Base-by-base conservation (phyloP, 208 protist genomes). In the Acanthamoeba sp. region DNA sequence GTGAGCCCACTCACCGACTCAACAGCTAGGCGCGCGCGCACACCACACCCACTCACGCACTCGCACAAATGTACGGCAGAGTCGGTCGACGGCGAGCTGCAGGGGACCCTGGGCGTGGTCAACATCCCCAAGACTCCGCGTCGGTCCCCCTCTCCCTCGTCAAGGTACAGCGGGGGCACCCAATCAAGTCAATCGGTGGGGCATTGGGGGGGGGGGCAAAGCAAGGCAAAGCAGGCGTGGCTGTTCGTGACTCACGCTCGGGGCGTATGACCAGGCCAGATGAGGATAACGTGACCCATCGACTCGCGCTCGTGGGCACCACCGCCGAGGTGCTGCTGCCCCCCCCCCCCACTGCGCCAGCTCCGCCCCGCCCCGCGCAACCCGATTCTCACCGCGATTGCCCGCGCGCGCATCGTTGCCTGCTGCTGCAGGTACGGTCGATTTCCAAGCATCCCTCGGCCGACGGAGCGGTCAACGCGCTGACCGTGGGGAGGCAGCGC, bases 241-340 rank as follows among this genome's bases (percentile, higher is more conserved):
- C n/a, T n/a, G n/a, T n/a, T n/a, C n/a, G n/a, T n/a, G n/a, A n/a
- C n/a, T n/a, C n/a, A n/a, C n/a, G n/a, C n/a, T n/a, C n/a, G n/a
- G n/a, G n/a, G n/a, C n/a, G n/a, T n/a, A 16, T 36, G 27, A 5
- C 6, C 69, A 78, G 69, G 69, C n/a, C 34, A 22, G 36, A 14
- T 6, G 80, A 38, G 22, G 71, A 88, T 1, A 36, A 62, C 80
- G 22, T 88, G 6, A 88, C 80, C 24, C 80, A 62, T 9, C 9
- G 87, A 18, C 62, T 92, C 1, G 87, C 87, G 2, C 36, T 1
- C 18, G 87, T 92, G 32, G 87, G 87, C 62, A 92, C 87, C 55
- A 92, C 87, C 2, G 59, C 62, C 24, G 87, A 92, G 87, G 42
- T 91, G 10, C 29, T 9, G 32, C 12, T 22, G 9, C 4, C 50